Evolutionary conservation across 116 monocot genomes (phyloP), one percentile per base, ranked within the genome.

Genomic region (Dioscorea cayenensis): DNA sequence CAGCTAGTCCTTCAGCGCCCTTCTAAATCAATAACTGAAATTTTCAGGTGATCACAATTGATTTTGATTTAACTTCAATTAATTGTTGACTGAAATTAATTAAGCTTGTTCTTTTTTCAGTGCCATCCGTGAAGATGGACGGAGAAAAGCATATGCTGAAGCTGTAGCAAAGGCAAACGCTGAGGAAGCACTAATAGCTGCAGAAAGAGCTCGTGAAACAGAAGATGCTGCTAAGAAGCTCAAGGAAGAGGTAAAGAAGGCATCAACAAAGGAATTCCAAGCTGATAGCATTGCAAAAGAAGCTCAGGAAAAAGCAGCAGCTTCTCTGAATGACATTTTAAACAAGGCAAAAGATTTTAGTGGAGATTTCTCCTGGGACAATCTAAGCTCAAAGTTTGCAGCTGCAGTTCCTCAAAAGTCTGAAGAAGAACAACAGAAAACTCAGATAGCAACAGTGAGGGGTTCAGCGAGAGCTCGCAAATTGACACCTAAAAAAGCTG

Each of bases 111-210:
- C 17, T n/a, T 55, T 43, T 43, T 43, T 0, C 55, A 95, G 96
- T 38, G 72, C 84, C 58, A 92, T 96, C 63, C 92, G 92, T 10
- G 84, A 90, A 72, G 96, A 96, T 70, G 90, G 86, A 43, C 85
- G 96, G 77, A 87, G 90, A 70, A 83, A 84, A 77, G 90, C 81
- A 10, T 92, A 92, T 74, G 74, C 77, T 48, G 92, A 92, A 74
- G 78, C 80, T 0, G 1, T 75, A 5, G 92, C 87, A 16, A 90
- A 86, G 72, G 86, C 85, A 28, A 85, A 84, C 71, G 96, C 83
- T 12, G 90, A 80, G 52, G 92, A 95, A 80, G 85, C 83, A 35
- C 28, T 77, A 11, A 55, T 25, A 38, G 85, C 86, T 37, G 75
- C 81, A 11, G 69, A 84, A 48, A 82, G 73, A 75, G 87, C 87